Percentiles rank a stretch among this genome's conserved stretches.
phyloP scores from a whole-genome alignment of 2,329 filamentous ascomycete species.

The Microsporum canis region DNA sequence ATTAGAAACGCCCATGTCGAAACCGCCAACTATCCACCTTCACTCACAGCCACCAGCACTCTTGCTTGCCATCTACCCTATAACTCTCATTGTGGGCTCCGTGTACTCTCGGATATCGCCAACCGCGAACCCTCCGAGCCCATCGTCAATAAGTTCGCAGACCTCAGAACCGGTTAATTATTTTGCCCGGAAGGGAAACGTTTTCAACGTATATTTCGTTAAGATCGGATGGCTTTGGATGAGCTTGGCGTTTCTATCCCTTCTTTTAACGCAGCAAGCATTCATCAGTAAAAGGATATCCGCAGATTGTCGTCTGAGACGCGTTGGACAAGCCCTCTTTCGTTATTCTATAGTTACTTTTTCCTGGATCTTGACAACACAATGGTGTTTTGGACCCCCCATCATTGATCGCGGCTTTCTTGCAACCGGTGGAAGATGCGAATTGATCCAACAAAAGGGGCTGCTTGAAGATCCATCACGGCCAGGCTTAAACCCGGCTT shows the following conservation, averaged over 20 bases:
- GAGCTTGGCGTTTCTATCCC: slow-evolving; percentile 58
- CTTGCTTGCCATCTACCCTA: slow-evolving; percentile 61
- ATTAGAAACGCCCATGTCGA: neutral
- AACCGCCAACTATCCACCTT: neutral
- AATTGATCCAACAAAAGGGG: slow-evolving; percentile 43
- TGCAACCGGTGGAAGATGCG: slow-evolving; percentile 78
- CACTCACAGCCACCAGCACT: slow-evolving; percentile 44
- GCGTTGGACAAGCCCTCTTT: slow-evolving; percentile 47
- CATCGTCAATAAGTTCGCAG: neutral
- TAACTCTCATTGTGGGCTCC: slow-evolving; percentile 67
- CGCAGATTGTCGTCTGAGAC: slow-evolving; percentile 29
- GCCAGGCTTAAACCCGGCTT: slow-evolving; percentile 18
- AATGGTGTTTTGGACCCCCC: slow-evolving; percentile 91
- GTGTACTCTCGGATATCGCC: slow-evolving; percentile 71
- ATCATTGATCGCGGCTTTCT: slow-evolving; percentile 82
- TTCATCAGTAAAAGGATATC: slow-evolving; percentile 34
- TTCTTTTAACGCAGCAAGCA: slow-evolving; percentile 57
- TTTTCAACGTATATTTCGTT: slow-evolving; percentile 88
- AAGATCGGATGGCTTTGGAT: slow-evolving; percentile 95
- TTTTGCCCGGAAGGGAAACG: slow-evolving; percentile 86
- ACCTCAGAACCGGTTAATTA: slow-evolving; percentile 43
- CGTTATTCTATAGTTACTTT: slow-evolving; percentile 63
- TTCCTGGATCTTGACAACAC: slow-evolving; percentile 78
- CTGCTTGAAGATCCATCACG: slow-evolving; percentile 24
- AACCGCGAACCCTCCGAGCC: slow-evolving; percentile 39